phyloP scores from a whole-genome alignment of 208 protist species.

The Ichthyophonus hoferi region DNA sequence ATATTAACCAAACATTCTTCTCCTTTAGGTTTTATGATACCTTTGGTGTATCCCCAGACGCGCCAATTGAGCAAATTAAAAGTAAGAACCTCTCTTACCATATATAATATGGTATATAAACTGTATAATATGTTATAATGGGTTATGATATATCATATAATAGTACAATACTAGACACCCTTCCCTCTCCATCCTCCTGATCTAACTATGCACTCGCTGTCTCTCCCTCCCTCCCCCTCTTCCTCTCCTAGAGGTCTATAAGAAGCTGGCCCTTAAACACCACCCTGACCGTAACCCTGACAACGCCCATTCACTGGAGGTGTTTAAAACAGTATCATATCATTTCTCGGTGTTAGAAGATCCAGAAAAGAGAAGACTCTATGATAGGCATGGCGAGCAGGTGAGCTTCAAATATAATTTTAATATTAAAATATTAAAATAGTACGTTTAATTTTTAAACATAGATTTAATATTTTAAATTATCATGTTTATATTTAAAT shows the following conservation, averaged over 20 bases:
- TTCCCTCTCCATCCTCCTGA: background rate
- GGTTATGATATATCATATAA: no score
- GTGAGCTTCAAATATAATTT: constrained; percentile 35
- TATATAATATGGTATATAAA: no score
- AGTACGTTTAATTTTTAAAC: background rate
- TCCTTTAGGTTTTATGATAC: constrained; percentile 53
- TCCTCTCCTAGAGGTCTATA: constrained; percentile 49
- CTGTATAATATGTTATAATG: no score
- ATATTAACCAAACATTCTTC: no score
- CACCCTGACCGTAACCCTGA: constrained; percentile 58
- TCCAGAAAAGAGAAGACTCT: constrained; percentile 85
- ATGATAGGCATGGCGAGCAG: constrained; percentile 95
- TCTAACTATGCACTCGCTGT: background rate
- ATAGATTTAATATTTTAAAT: background rate
- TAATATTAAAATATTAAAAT: background rate
- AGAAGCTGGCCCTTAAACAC: constrained; percentile 47
- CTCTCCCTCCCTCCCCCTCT: background rate
- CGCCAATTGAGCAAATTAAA: constrained; percentile 58
- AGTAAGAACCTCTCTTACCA: no score
- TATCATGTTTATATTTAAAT: background rate
- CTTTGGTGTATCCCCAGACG: constrained; percentile 44
- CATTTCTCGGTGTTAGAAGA: constrained; percentile 78
- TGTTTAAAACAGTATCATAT: constrained; percentile 39
- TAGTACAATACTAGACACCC: background rate
- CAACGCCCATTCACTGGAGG: constrained; percentile 34